A percentile compares a stretch with the other conserved stretches of the same genome.
phyloP scores from a whole-genome alignment of 208 protist genomes.

The Trypanosoma melophagium region DNA sequence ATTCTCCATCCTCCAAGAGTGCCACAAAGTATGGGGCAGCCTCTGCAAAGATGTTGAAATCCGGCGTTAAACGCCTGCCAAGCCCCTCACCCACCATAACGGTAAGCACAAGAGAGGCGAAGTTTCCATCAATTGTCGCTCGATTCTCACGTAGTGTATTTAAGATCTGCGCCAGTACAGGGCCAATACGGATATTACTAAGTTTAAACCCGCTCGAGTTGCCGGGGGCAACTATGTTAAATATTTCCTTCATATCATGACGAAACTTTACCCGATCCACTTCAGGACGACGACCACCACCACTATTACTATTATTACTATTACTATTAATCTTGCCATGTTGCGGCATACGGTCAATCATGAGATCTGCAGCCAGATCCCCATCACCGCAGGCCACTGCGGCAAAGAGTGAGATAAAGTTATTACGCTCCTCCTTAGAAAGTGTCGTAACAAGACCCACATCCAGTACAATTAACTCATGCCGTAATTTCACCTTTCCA shows the following conservation, averaged over 20 bases:
- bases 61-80: slow-evolving; percentile 80
- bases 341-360: slow-evolving; percentile 83
- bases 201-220: slow-evolving; percentile 73
- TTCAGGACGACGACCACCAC: slow-evolving; percentile 1
- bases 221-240: slow-evolving; percentile 73
- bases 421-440: slow-evolving; percentile 77
- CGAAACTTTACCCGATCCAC: slow-evolving; percentile 65
- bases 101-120: slow-evolving; percentile 87
- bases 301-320: slow-evolving; percentile 12
- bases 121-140: slow-evolving; percentile 90
- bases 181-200: slow-evolving; percentile 78
- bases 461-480: slow-evolving; percentile 87
- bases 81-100: slow-evolving; percentile 92
- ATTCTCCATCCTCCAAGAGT: slow-evolving; percentile 67
- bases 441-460: slow-evolving; percentile 89
- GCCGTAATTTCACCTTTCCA: slow-evolving; percentile 57
- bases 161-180: slow-evolving; percentile 77
- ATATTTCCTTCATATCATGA: slow-evolving; percentile 71
- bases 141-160: slow-evolving; percentile 74
- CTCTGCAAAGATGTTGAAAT: slow-evolving; percentile 91
- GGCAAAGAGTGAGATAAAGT: slow-evolving; percentile 93
- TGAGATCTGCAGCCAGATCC: slow-evolving; percentile 83
- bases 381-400: slow-evolving; percentile 88
- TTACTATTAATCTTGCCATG: slow-evolving; percentile 20
- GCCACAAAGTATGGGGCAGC: slow-evolving; percentile 80